Conservation (phyloP, 495 filamentous ascomycete genomes). For the Pyrenula massariospora region DNA sequence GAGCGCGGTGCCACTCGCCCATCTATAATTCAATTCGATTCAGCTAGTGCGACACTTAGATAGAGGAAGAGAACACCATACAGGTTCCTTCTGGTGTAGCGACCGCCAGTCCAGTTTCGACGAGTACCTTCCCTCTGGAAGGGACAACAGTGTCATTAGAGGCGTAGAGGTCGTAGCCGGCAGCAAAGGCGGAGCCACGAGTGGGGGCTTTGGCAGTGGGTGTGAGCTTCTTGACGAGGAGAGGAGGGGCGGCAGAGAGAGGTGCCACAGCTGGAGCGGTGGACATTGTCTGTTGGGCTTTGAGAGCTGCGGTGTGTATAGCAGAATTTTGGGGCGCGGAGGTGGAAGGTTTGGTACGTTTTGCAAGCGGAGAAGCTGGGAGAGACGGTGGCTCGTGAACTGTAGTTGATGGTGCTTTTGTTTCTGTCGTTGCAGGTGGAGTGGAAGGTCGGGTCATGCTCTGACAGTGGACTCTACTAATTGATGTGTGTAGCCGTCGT, state of each 20-base stretch:
- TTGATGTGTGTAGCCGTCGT: too few species aligned
- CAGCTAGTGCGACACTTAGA: background rate
- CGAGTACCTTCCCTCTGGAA: conserved; percentile 68
- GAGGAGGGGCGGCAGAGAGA: conserved; percentile 36
- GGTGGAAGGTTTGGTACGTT: conserved; percentile 42
- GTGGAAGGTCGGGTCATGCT: conserved; percentile 45
- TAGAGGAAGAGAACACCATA: conserved; percentile 25
- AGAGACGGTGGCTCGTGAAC: conserved; percentile 42
- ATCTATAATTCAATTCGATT: conserved; percentile 35
- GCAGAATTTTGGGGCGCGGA: conserved; percentile 13
- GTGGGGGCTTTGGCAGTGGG: conserved; percentile 65
- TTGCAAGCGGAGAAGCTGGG: conserved; percentile 51
- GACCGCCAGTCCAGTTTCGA: conserved; percentile 84
- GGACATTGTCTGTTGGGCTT: conserved; percentile 14
- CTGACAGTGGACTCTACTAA: too few species aligned
- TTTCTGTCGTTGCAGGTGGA: conserved; percentile 20
- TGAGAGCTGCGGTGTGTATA: conserved; percentile 12
- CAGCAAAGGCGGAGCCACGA: conserved; percentile 76
- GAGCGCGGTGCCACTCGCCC: conserved; percentile 86
- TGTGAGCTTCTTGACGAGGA: conserved; percentile 80
- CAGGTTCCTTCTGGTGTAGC: conserved; percentile 80
- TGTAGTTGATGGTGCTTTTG: conserved; percentile 4
- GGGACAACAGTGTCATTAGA: conserved; percentile 64
- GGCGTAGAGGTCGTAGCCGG: conserved; percentile 86
- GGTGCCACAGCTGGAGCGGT: conserved; percentile 24